Evolutionary conservation across 495 filamentous ascomycete species (phyloP).

Genomic region (Lasiosphaeria miniovina): DNA sequence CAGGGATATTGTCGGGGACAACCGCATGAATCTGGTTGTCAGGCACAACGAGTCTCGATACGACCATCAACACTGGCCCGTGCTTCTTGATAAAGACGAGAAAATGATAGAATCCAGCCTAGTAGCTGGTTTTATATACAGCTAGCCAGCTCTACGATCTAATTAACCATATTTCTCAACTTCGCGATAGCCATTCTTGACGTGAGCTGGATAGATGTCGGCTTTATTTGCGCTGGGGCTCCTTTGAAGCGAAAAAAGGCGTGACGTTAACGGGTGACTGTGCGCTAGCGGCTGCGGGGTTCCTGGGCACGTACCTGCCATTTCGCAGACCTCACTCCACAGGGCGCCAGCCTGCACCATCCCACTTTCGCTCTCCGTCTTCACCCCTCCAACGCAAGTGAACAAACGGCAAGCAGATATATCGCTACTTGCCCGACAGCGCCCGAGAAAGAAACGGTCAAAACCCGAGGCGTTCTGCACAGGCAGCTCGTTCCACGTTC

Average conservation of each 20-base stretch:
- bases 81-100: background rate
- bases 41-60: background rate
- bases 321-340: background rate
- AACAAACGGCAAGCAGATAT: background rate
- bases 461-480: background rate
- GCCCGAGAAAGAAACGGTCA: background rate
- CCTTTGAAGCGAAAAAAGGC: background rate
- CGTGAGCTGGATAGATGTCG: background rate
- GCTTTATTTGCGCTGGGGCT: no score
- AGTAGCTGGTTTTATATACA: no score
- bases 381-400: conserved; percentile 1
- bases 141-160: background rate
- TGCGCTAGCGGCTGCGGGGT: background rate
- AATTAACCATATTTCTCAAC: background rate
- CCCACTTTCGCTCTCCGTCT: conserved; percentile 8
- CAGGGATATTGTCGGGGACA: background rate
- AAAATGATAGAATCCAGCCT: no score
- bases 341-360: conserved; percentile 1
- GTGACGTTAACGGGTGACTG: background rate
- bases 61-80: background rate
- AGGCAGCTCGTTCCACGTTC: background rate
- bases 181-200: background rate
- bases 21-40: background rate
- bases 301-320: background rate
- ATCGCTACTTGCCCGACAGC: background rate